These are phyloP conservation scores for Boeremia lycopersici DNA, from an alignment of 2,329 filamentous ascomycete genomes.

Conservation along the genomic window DNA sequence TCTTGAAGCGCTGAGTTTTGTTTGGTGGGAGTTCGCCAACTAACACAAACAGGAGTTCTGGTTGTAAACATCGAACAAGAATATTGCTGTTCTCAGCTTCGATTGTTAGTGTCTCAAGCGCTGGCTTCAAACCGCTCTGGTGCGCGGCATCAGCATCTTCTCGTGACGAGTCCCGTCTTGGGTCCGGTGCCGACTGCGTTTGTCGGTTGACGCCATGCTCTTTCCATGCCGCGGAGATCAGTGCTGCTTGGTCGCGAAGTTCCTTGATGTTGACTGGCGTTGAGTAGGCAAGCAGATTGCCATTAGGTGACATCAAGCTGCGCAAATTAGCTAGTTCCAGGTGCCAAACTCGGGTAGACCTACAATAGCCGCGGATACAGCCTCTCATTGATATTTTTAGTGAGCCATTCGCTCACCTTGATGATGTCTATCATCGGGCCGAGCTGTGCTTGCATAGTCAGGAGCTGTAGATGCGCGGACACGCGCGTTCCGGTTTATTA, in stretches of 20 bases:
- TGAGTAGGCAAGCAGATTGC: slow-evolving; percentile 57
- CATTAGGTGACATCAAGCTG: slow-evolving; percentile 58
- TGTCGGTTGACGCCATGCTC: slow-evolving; percentile 44
- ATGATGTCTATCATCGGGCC: slow-evolving; percentile 52
- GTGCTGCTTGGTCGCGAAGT: slow-evolving; percentile 56
- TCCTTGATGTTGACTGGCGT: slow-evolving; percentile 56
- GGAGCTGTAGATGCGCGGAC: slow-evolving; percentile 2
- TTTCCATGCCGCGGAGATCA: slow-evolving; percentile 58
- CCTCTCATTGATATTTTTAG: slow-evolving; percentile 51
- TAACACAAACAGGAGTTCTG: slow-evolving; percentile 54
- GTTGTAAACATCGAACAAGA: slow-evolving; percentile 54
- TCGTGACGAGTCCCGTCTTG: slow-evolving; percentile 16
- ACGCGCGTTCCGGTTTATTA: background rate
- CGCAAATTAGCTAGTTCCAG: slow-evolving; percentile 11
- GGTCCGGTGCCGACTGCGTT: slow-evolving; percentile 17
- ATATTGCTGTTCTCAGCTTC: slow-evolving; percentile 55
- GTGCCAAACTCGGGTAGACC: slow-evolving; percentile 18
- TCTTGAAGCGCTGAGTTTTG: slow-evolving; percentile 47
- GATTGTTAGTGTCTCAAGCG: slow-evolving; percentile 54
- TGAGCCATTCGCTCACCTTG: slow-evolving; percentile 52
- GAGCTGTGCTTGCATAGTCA: slow-evolving; percentile 12
- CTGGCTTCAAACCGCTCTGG: slow-evolving; percentile 20
- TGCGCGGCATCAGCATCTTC: slow-evolving; percentile 14
- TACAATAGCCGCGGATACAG: slow-evolving; percentile 54
- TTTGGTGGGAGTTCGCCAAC: slow-evolving; percentile 55